Conservation (phyloP, 164 flowering plant genomes). For the Berberis vulgaris region DNA sequence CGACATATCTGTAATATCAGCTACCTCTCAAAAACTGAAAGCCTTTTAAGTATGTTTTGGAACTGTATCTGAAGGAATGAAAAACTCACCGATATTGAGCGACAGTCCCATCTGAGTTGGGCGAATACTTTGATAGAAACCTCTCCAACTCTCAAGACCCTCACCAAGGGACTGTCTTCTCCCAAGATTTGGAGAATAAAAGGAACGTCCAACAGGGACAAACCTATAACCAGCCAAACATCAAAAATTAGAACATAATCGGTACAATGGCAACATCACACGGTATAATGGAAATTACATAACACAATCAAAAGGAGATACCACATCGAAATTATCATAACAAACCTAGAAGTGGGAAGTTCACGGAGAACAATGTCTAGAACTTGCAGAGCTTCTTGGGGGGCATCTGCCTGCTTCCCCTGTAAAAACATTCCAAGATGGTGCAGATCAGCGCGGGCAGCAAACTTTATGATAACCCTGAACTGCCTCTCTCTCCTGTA, state of each 20-base stretch:
- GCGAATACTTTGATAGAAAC: conserved; percentile 52
- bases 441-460: conserved; percentile 87
- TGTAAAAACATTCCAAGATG: conserved; percentile 75
- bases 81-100: conserved; percentile 43
- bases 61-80: not conserved
- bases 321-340: too few relatives aligned
- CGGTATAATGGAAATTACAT: not conserved
- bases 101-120: conserved; percentile 75
- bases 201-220: conserved; percentile 47
- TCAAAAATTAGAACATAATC: not conserved
- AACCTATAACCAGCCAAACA: conserved; percentile 9
- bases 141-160: conserved; percentile 63
- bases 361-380: conserved; percentile 95
- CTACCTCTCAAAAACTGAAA: not conserved
- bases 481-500: conserved; percentile 73
- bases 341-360: conserved; percentile 61
- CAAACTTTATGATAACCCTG: conserved; percentile 74
- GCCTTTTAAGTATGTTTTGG: not conserved
- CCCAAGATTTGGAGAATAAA: conserved; percentile 29
- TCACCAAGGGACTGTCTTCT: conserved; percentile 33
- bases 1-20: conserved; percentile 61
- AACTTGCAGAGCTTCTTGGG: conserved; percentile 97
- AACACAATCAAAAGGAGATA: too few relatives aligned
- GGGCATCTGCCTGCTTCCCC: conserved; percentile 92
- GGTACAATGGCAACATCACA: not conserved